Conservation (phyloP, 2,329 filamentous ascomycete genomes). For the Pseudohalonectria lignicola region DNA sequence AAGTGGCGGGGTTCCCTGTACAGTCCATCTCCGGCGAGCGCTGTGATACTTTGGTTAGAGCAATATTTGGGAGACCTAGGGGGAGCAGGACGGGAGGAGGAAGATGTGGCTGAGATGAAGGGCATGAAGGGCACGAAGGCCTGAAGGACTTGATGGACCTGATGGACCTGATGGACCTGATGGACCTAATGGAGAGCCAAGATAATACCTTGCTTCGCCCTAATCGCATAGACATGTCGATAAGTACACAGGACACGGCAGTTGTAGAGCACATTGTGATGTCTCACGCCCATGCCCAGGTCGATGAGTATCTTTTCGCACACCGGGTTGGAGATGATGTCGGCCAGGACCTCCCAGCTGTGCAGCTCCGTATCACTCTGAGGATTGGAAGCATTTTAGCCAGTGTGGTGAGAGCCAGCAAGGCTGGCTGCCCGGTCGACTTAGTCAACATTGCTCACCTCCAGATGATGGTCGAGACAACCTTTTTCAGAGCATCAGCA, state of each 20-base stretch:
- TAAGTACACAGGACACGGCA: slow-evolving; percentile 22
- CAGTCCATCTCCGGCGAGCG: slow-evolving; percentile 23
- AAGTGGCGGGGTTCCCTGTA: slow-evolving; percentile 29
- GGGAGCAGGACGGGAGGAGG: slow-evolving; percentile 8
- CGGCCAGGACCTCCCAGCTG: slow-evolving; percentile 11
- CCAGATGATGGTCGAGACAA: slow-evolving; percentile 18
- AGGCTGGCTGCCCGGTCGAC: too few species aligned
- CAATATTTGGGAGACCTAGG: not conserved
- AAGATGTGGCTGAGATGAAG: not conserved
- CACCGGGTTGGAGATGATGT: slow-evolving; percentile 9
- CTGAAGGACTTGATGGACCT: too few species aligned
- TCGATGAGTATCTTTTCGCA: slow-evolving; percentile 12
- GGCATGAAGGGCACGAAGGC: too few species aligned
- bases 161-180: too few species aligned
- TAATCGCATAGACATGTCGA: slow-evolving; percentile 12
- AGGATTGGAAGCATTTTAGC: not conserved
- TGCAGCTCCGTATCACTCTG: slow-evolving; percentile 9
- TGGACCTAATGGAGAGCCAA: too few species aligned
- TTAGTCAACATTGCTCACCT: too few species aligned
- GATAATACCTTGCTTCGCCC: slow-evolving; percentile 12
- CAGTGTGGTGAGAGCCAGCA: too few species aligned
- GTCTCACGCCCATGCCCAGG: slow-evolving; percentile 11
- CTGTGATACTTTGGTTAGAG: slow-evolving; percentile 5
- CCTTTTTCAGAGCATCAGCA: too few species aligned
- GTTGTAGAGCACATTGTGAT: slow-evolving; percentile 26